Percentiles rank a stretch among this genome's conserved stretches.
Evolutionary conservation across 768 basidiomycete genomes (phyloP).

Genomic region (Chalciporus sphaerocephalus): DNA sequence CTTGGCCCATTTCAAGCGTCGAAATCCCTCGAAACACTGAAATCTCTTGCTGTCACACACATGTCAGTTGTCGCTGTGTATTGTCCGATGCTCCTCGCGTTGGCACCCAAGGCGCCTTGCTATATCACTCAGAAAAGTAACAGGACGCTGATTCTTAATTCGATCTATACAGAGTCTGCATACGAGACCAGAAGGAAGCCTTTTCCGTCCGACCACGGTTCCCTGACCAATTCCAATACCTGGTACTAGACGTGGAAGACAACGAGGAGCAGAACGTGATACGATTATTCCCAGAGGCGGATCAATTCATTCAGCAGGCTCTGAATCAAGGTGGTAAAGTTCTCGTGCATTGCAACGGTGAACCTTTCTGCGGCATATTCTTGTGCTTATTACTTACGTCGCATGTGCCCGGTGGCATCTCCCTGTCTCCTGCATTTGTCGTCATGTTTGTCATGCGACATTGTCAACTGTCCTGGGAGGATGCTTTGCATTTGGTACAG

Average conservation of each 20-base stretch:
- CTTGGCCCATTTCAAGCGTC: constrained; percentile 88
- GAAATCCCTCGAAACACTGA: constrained; percentile 70
- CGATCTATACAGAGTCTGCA: constrained; percentile 60
- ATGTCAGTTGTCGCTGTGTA: constrained; percentile 46
- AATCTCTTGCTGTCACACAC: constrained; percentile 68
- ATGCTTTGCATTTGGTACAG: constrained; percentile 83
- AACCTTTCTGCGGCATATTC: constrained; percentile 14
- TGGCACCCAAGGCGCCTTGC: not conserved
- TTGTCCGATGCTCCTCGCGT: not conserved
- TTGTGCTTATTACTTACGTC: not conserved
- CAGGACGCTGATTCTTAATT: not conserved
- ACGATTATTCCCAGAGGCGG: constrained; percentile 78
- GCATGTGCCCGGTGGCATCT: constrained; percentile 65
- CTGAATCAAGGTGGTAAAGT: constrained; percentile 60
- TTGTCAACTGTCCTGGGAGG: constrained; percentile 78
- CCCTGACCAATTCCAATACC: constrained; percentile 70
- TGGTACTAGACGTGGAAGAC: constrained; percentile 84
- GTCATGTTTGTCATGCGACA: constrained; percentile 93
- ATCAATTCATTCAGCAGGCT: constrained; percentile 69
- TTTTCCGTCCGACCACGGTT: constrained; percentile 88
- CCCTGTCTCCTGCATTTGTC: constrained; percentile 82
- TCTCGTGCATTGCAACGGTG: constrained; percentile 87
- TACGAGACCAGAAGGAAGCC: constrained; percentile 84
- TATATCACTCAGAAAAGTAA: not conserved
- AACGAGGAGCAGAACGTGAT: constrained; percentile 95